These are phyloP conservation scores for Backusella westeae DNA, from an alignment of 192 early-diverging fungal genomes.

Conservation along the genomic window DNA sequence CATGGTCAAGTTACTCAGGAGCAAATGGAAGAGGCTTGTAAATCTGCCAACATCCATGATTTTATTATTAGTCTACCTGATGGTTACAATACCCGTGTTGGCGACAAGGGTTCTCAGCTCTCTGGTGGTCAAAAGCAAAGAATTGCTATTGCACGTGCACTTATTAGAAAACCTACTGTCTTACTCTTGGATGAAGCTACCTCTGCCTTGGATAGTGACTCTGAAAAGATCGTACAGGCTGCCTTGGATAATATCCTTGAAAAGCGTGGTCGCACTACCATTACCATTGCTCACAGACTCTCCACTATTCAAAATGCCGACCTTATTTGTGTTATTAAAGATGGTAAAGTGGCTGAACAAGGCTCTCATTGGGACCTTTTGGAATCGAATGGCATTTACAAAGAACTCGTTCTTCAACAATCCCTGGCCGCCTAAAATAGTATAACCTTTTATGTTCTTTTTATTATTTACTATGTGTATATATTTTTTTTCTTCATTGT, in stretches of 20 bases:
- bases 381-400: conserved; percentile 53
- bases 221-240: conserved; percentile 64
- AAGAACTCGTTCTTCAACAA: conserved; percentile 60
- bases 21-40: conserved; percentile 56
- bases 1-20: conserved; percentile 38
- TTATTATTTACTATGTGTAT: background rate
- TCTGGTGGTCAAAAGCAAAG: conserved; percentile 73
- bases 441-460: background rate
- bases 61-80: conserved; percentile 67
- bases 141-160: conserved; percentile 80
- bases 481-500: background rate
- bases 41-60: conserved; percentile 55
- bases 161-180: conserved; percentile 80
- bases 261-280: conserved; percentile 58
- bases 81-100: conserved; percentile 63
- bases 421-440: conserved; percentile 44
- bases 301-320: conserved; percentile 77
- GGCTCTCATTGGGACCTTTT: conserved; percentile 81
- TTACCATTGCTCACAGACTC: conserved; percentile 70
- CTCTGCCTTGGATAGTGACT: conserved; percentile 63
- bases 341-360: conserved; percentile 62
- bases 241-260: conserved; percentile 63
- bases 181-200: conserved; percentile 83
- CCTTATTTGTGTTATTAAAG: conserved; percentile 79
- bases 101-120: conserved; percentile 61